Conservation (phyloP, 805 yeast species). For the Tetrapisispora namnaoensis region DNA sequence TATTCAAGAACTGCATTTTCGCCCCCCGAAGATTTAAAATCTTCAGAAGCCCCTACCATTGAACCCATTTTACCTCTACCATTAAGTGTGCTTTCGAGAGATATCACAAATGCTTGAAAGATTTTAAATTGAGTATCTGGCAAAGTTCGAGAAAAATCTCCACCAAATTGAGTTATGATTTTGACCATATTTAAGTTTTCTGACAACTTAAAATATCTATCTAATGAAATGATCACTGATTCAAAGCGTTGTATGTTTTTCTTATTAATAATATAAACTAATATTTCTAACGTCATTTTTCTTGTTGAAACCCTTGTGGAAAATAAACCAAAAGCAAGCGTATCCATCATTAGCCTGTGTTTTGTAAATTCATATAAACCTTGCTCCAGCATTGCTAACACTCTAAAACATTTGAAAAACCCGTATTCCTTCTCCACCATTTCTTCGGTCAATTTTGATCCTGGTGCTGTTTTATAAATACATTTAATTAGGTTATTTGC, state of each 20-base stretch:
- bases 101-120: constrained; percentile 61
- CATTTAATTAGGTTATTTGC: constrained; percentile 53
- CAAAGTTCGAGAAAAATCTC: constrained; percentile 8
- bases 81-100: constrained; percentile 57
- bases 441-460: constrained; percentile 29
- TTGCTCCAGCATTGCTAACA: constrained; percentile 28
- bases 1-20: constrained; percentile 34
- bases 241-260: constrained; percentile 41
- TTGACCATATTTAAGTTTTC: constrained; percentile 21
- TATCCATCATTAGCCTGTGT: constrained; percentile 38
- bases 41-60: constrained; percentile 85
- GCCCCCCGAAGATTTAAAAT: constrained; percentile 40
- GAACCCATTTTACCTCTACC: constrained; percentile 90
- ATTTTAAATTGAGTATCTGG: constrained; percentile 23
- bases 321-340: constrained; percentile 61
- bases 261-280: constrained; percentile 46
- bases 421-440: constrained; percentile 62
- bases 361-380: constrained; percentile 21
- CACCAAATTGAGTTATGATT: constrained; percentile 12
- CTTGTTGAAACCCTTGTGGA: constrained; percentile 72
- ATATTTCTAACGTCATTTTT: constrained; percentile 68
- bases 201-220: constrained; percentile 27
- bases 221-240: constrained; percentile 23
- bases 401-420: constrained; percentile 67
- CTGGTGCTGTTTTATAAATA: constrained; percentile 22